These are phyloP conservation scores for Cymbomonas tetramitiformis DNA, from an alignment of 139 green algal species.

Conservation along the genomic window DNA sequence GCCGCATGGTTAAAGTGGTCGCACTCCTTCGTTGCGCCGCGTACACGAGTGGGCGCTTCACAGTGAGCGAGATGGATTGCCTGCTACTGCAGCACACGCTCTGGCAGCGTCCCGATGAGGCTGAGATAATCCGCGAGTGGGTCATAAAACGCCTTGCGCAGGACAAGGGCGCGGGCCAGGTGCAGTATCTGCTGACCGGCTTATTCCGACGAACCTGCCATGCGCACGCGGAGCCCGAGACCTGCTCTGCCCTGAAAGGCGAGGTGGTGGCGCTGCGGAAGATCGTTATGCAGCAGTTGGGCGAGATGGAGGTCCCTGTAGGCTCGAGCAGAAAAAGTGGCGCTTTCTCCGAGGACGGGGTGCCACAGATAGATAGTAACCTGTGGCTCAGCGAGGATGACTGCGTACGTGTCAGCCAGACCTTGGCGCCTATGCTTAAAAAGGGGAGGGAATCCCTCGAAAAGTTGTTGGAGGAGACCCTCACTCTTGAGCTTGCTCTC, in stretches of 20 bases:
- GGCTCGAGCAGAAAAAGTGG: no score
- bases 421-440: slow-evolving; percentile 58
- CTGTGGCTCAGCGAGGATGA: slow-evolving; percentile 70
- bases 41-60: slow-evolving; percentile 51
- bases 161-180: slow-evolving; percentile 56
- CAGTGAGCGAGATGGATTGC: slow-evolving; percentile 56
- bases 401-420: slow-evolving; percentile 1
- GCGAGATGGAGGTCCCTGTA: neutral
- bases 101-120: slow-evolving; percentile 61
- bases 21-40: slow-evolving; percentile 64
- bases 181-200: slow-evolving; percentile 65
- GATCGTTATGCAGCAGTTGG: slow-evolving; percentile 29
- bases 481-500: slow-evolving; percentile 45
- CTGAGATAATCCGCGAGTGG: slow-evolving; percentile 56
- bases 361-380: slow-evolving; percentile 42
- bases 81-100: slow-evolving; percentile 79
- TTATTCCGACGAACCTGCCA: slow-evolving; percentile 63
- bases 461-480: slow-evolving; percentile 53
- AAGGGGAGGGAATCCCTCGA: slow-evolving; percentile 48
- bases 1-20: slow-evolving; percentile 70
- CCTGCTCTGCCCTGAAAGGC: slow-evolving; percentile 14
- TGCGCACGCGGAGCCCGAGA: slow-evolving; percentile 6
- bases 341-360: no score
- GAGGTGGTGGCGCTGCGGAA: slow-evolving; percentile 38
- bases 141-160: slow-evolving; percentile 50